Conservation (phyloP, 495 filamentous ascomycete genomes). For the Hypomontagnella submonticulosa region DNA sequence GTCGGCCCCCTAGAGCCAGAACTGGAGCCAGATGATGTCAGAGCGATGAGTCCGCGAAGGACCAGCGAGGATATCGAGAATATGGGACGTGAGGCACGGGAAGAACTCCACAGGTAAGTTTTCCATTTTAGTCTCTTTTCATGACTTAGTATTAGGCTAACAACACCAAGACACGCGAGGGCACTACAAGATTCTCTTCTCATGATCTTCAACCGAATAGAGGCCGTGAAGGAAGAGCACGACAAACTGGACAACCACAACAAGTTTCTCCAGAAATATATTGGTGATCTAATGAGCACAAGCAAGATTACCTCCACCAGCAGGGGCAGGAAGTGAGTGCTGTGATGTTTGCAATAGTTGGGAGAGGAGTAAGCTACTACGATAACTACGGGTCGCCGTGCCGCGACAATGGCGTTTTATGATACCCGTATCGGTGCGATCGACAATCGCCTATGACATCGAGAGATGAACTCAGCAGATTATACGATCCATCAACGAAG, state of each 20-base stretch:
- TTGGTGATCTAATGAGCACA: slow-evolving; percentile 82
- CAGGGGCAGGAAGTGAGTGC: slow-evolving; percentile 62
- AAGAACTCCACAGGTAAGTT: slow-evolving; percentile 63
- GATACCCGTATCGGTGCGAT: slow-evolving; percentile 40
- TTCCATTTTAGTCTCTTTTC: slow-evolving; percentile 53
- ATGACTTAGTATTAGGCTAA: slow-evolving; percentile 46
- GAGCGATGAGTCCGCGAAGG: slow-evolving; percentile 93
- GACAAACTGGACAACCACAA: slow-evolving; percentile 95
- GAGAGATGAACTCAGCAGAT: slow-evolving; percentile 17
- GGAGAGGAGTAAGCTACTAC: slow-evolving; percentile 15
- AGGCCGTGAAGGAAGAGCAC: slow-evolving; percentile 92
- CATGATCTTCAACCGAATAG: slow-evolving; percentile 89
- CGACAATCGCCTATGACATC: slow-evolving; percentile 24
- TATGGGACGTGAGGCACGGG: slow-evolving; percentile 80
- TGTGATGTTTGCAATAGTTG: neutral
- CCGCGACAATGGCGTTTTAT: slow-evolving; percentile 33
- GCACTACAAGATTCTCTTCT: slow-evolving; percentile 86
- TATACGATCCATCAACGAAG: slow-evolving; percentile 21
- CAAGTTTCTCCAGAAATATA: slow-evolving; percentile 92
- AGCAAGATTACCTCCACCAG: slow-evolving; percentile 77
- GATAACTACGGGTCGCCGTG: slow-evolving; percentile 12
- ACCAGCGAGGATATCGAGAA: slow-evolving; percentile 89
- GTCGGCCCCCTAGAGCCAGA: slow-evolving; percentile 72
- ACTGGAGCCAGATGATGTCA: slow-evolving; percentile 84
- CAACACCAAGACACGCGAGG: slow-evolving; percentile 78